Evolutionary conservation across 345 rosid genomes (phyloP).

Genomic region (Pistacia vera): DNA sequence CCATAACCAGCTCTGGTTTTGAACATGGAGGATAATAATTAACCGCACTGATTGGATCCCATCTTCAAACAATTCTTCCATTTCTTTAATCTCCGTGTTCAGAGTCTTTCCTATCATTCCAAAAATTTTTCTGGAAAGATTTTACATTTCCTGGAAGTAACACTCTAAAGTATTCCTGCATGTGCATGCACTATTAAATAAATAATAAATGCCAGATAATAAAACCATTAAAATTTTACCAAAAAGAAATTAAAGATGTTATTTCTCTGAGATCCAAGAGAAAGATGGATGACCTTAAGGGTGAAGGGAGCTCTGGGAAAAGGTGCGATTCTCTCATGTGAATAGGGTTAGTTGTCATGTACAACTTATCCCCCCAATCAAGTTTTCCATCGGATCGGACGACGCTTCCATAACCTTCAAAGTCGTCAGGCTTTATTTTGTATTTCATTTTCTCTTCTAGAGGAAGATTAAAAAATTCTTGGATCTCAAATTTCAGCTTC

Average conservation of each 20-base stretch:
- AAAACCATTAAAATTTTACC: too few relatives aligned
- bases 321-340: constrained; percentile 35
- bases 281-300: constrained; percentile 29
- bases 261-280: too few relatives aligned
- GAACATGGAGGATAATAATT: constrained; percentile 26
- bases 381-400: constrained; percentile 23
- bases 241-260: too few relatives aligned
- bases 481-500: constrained; percentile 26
- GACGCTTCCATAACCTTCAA: constrained; percentile 26
- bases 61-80: constrained; percentile 36
- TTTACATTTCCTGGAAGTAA: constrained; percentile 30
- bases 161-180: constrained; percentile 32
- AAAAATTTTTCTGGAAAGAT: constrained; percentile 31
- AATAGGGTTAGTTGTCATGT: constrained; percentile 32
- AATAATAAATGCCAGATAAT: too few relatives aligned
- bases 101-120: constrained; percentile 21
- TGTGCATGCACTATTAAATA: background rate
- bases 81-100: constrained; percentile 20
- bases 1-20: constrained; percentile 15
- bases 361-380: constrained; percentile 40
- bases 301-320: constrained; percentile 42
- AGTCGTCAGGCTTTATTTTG: background rate
- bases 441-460: constrained; percentile 23
- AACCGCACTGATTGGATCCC: constrained; percentile 37
- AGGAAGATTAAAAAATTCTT: constrained; percentile 32